Percentiles rank a stretch among this genome's conserved stretches.
These are phyloP conservation scores for Penicillium sp. DNA, from an alignment of 2,329 filamentous ascomycete genomes.

Conservation along the genomic window DNA sequence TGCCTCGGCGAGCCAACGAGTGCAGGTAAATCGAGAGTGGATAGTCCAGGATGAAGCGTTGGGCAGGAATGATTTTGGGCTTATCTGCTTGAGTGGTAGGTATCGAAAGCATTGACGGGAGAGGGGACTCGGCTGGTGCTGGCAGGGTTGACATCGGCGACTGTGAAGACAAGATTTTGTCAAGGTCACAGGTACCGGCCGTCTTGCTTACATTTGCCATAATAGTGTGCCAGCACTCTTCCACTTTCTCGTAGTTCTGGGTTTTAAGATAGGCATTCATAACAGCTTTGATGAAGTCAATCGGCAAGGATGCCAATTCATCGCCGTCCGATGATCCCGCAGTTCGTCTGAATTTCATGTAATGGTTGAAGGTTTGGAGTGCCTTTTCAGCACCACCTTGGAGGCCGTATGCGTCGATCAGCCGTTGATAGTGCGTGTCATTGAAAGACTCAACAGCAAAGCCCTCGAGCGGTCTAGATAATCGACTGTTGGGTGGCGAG, in stretches of 20 bases:
- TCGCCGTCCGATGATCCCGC: constrained; percentile 9
- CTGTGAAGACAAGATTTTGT: constrained; percentile 11
- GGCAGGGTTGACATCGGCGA: not conserved
- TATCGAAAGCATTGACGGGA: not conserved
- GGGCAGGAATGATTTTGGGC: constrained; percentile 36
- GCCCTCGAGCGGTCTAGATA: constrained; percentile 30
- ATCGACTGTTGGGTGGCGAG: constrained; percentile 35
- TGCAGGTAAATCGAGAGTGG: constrained; percentile 55
- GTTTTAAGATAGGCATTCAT: constrained; percentile 67
- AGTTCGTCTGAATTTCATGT: constrained; percentile 31
- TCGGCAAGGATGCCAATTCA: constrained; percentile 45
- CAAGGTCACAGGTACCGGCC: constrained; percentile 38
- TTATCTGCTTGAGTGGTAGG: not conserved
- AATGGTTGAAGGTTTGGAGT: constrained; percentile 58
- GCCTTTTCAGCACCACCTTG: constrained; percentile 50
- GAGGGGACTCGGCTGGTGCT: not conserved
- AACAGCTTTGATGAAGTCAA: constrained; percentile 61
- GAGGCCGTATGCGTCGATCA: constrained; percentile 57
- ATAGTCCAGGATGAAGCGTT: constrained; percentile 51
- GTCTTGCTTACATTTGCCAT: constrained; percentile 54
- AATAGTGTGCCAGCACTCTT: constrained; percentile 65
- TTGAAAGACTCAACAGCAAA: constrained; percentile 47
- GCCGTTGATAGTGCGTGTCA: constrained; percentile 54
- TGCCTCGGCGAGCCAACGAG: constrained; percentile 54
- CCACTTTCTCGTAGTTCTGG: constrained; percentile 60